Evolutionary conservation across 2,329 filamentous ascomycete species (phyloP), one percentile per base, ranked within the genome.

Genomic region (Epichloe baconii): DNA sequence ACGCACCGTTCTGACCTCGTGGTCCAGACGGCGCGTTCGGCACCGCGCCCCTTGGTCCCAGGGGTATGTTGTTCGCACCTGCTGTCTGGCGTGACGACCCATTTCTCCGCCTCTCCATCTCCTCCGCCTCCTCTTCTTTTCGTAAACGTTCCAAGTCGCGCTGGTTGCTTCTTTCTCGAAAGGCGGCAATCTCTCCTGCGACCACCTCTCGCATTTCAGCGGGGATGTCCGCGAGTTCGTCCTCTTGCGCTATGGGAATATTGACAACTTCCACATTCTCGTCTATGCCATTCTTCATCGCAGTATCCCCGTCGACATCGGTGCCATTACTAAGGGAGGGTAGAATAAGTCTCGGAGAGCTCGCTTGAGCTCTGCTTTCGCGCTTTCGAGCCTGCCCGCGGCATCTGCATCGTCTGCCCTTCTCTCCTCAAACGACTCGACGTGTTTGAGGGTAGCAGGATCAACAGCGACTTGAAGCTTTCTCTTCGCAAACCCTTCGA

Each of bases 171-270:
- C 91, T 79, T 58, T 98, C 93, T 57, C 93, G 79, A 72, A 98
- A 98, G 0, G 90, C 87, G 0, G 88, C 83, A 61, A 98, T 98
- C 65, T 98, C 94, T 52, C 85, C 85, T 0, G 93, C 88, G 15
- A 98, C 93, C 0, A 88, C 90, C 64, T 95, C 93, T 23, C 93
- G 83, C 88, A 95, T 94, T 64, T 97, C 93, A 1, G 88, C 85
- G 0, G 93, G 93, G 46, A 98, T 96, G 61, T 98, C 93, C 19
- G 90, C 85, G 34, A 98, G 75, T 62, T 98, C 93, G 62, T 98
- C 94, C 56, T 98, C 93, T 49, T 86, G 80, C 1, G 84, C 82
- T 35, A 95, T 76, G 4, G 89, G 85, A 53, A 97, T 95, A 52
- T 90, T 95, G 56, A 95, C 84, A 40, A 96, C 84, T 66, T 95